These are phyloP conservation scores for Halteria grandinella DNA, from an alignment of 73 alveolate genomes.

Conservation along the genomic window DNA sequence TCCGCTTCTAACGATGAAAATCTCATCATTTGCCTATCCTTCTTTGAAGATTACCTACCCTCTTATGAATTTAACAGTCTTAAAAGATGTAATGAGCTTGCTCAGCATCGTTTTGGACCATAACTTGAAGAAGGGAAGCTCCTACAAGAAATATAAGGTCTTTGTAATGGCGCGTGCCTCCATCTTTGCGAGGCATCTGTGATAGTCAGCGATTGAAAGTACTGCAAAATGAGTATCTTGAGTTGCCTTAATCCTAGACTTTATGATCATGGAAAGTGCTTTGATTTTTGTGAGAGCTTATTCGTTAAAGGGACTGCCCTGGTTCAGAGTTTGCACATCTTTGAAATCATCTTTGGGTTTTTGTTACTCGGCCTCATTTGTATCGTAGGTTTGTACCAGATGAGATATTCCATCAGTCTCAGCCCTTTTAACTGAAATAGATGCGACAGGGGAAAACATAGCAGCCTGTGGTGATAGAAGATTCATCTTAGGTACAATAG, in stretches of 20 bases:
- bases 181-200: constrained; percentile 31
- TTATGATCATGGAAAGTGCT: too few species aligned
- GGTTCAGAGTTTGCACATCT: too few species aligned
- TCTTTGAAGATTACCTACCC: constrained; percentile 17
- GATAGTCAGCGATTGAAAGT: constrained; percentile 20
- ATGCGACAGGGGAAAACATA: too few species aligned
- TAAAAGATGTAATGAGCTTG: constrained; percentile 16
- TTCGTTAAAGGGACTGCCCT: too few species aligned
- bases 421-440: too few species aligned
- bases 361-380: too few species aligned
- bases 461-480: too few species aligned
- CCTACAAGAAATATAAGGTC: constrained; percentile 12
- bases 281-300: too few species aligned
- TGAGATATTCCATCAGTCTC: too few species aligned
- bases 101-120: constrained; percentile 12
- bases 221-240: constrained; percentile 47
- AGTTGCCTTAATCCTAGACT: constrained; percentile 1
- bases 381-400: too few species aligned
- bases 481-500: too few species aligned
- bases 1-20: constrained; percentile 28
- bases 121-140: constrained; percentile 12
- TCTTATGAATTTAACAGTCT: background rate
- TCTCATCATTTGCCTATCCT: constrained; percentile 25
- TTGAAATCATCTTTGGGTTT: too few species aligned
- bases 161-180: background rate